A percentile compares a stretch with the other conserved stretches of the same genome.
phyloP scores from a whole-genome alignment of 805 yeast genomes.

The Danielia reshetovae region DNA sequence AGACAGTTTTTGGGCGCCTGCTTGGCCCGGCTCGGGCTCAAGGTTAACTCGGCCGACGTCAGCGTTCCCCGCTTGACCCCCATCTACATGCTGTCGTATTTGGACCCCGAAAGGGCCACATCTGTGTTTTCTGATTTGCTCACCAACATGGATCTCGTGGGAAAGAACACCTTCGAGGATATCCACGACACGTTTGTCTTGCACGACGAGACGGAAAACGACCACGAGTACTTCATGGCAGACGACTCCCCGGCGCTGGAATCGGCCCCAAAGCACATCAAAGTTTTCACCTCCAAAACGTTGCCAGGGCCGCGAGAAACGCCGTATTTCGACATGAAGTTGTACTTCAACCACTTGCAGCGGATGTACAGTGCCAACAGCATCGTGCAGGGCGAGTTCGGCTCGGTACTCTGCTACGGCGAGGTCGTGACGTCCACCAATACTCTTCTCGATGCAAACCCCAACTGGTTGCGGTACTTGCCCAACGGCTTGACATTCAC shows the following conservation, averaged over 20 bases:
- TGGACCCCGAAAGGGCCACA: slow-evolving; percentile 26
- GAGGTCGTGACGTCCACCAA: slow-evolving; percentile 91
- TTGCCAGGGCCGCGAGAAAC: slow-evolving; percentile 53
- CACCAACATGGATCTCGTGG: slow-evolving; percentile 31
- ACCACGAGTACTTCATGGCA: background rate
- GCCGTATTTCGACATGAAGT: slow-evolving; percentile 65
- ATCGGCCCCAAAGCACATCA: slow-evolving; percentile 51
- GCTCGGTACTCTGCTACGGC: slow-evolving; percentile 66
- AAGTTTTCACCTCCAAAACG: slow-evolving; percentile 37
- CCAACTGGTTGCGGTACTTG: slow-evolving; percentile 48
- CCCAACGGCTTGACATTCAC: slow-evolving; percentile 70
- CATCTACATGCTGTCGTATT: slow-evolving; percentile 46
- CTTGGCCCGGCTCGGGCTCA: slow-evolving; percentile 59
- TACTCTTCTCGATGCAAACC: slow-evolving; percentile 71
- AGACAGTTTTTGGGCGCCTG: slow-evolving; percentile 53
- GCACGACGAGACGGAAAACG: slow-evolving; percentile 33
- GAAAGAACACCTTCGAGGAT: slow-evolving; percentile 41
- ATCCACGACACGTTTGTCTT: slow-evolving; percentile 53
- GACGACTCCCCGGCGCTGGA: slow-evolving; percentile 37
- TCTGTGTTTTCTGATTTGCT: slow-evolving; percentile 34
- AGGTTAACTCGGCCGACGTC: slow-evolving; percentile 52
- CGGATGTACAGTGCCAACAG: slow-evolving; percentile 22
- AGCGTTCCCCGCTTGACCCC: slow-evolving; percentile 69
- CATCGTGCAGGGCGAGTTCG: slow-evolving; percentile 38
- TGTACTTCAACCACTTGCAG: slow-evolving; percentile 48